Percentiles rank a stretch among this genome's conserved stretches.
Conservation (phyloP, 352 stramenopile species). For the Phytophthora pseudosyringae region DNA sequence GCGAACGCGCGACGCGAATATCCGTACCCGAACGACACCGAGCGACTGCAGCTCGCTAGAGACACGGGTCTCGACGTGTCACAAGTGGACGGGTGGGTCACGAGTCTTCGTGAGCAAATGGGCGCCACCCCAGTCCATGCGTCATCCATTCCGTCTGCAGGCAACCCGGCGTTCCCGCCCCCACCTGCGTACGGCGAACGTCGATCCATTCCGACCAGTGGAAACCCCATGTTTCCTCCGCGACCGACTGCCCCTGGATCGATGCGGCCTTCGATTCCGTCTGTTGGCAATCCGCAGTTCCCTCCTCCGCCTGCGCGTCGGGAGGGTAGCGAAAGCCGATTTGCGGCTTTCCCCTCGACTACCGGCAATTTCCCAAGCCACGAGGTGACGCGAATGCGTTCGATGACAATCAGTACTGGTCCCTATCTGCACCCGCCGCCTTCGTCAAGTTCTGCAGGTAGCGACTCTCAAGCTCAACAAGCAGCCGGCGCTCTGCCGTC, state of each 20-base stretch:
- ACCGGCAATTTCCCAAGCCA: conserved; percentile 29
- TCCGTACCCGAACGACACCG: conserved; percentile 63
- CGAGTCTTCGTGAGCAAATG: conserved; percentile 76
- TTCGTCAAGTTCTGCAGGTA: conserved; percentile 15
- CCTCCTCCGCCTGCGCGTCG: conserved; percentile 58
- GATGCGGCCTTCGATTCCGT: conserved; percentile 59
- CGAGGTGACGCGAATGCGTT: conserved; percentile 58
- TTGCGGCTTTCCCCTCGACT: conserved; percentile 27
- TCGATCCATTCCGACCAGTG: conserved; percentile 66
- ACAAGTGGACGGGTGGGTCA: conserved; percentile 88
- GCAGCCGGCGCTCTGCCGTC: conserved; percentile 53
- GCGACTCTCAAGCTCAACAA: conserved; percentile 28
- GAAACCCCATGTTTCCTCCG: conserved; percentile 78
- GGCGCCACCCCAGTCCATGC: conserved; percentile 24
- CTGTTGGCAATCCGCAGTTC: conserved; percentile 60
- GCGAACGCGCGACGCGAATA: conserved; percentile 67
- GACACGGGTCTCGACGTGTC: conserved; percentile 80
- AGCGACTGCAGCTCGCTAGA: conserved; percentile 77
- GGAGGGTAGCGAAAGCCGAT: conserved; percentile 43
- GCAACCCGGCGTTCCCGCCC: conserved; percentile 67
- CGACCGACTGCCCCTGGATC: conserved; percentile 38
- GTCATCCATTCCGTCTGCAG: conserved; percentile 62
- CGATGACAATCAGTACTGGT: conserved; percentile 63
- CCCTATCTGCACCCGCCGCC: conserved; percentile 48
- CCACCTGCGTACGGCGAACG: conserved; percentile 56